Conservation (phyloP, 495 filamentous ascomycete species). For the Chaetomium fimeti region DNA sequence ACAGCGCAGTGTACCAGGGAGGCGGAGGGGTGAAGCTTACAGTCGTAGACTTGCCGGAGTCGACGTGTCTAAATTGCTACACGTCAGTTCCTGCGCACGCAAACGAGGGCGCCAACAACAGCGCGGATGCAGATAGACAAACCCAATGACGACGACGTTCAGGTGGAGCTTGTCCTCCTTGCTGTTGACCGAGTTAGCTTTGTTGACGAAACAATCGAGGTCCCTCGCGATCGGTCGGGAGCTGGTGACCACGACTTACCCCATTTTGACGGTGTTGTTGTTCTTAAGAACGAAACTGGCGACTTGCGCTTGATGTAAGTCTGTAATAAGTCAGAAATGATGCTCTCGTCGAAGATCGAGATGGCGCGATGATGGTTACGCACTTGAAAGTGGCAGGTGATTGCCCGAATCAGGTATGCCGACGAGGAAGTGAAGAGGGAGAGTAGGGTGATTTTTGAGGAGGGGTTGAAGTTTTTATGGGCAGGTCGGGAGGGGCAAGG, state of each 20-base stretch:
- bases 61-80: slow-evolving; percentile 71
- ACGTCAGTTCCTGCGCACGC: slow-evolving; percentile 21
- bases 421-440: slow-evolving; percentile 37
- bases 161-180: slow-evolving; percentile 85
- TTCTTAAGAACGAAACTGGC: slow-evolving; percentile 22
- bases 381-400: slow-evolving; percentile 37
- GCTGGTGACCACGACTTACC: slow-evolving; percentile 25
- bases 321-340: slow-evolving; percentile 22
- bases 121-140: slow-evolving; percentile 76
- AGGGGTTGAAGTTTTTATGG: slow-evolving; percentile 39
- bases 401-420: slow-evolving; percentile 43
- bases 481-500: slow-evolving; percentile 29
- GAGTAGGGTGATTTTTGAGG: slow-evolving; percentile 26
- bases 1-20: neutral
- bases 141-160: slow-evolving; percentile 98
- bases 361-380: slow-evolving; percentile 18
- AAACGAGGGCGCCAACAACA: neutral
- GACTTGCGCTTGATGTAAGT: slow-evolving; percentile 28
- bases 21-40: slow-evolving; percentile 44
- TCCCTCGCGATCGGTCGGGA: slow-evolving; percentile 1
- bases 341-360: slow-evolving; percentile 4
- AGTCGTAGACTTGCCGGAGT: slow-evolving; percentile 99
- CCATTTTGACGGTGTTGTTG: slow-evolving; percentile 35
- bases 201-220: neutral
- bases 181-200: slow-evolving; percentile 48